Conservation (phyloP, 1,139 yeast genomes). For the Geotrichum aggregatum region DNA sequence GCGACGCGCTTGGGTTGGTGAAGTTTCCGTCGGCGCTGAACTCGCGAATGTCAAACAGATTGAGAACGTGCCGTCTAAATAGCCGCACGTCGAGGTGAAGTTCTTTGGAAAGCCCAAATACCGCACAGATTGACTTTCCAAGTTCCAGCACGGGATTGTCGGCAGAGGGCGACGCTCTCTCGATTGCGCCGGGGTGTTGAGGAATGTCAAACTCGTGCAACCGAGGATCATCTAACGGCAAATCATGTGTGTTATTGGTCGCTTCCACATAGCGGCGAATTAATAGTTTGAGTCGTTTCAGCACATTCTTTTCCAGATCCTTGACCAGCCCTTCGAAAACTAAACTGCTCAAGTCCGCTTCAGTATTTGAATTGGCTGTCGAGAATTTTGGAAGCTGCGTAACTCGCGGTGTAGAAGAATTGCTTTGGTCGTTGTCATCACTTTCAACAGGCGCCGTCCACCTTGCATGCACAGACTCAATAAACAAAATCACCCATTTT, state of each 20-base stretch:
- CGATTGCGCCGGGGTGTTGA: slow-evolving; percentile 8
- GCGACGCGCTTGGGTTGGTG: slow-evolving; percentile 66
- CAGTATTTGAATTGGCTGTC: slow-evolving; percentile 16
- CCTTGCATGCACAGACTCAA: slow-evolving; percentile 65
- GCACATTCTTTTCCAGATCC: slow-evolving; percentile 57
- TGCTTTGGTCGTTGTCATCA: slow-evolving; percentile 32
- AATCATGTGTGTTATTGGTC: slow-evolving; percentile 61
- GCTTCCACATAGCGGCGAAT: slow-evolving; percentile 68
- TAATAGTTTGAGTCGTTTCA: slow-evolving; percentile 63
- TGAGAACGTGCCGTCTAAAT: slow-evolving; percentile 68
- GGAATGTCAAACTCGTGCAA: slow-evolving; percentile 18
- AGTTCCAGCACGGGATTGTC: slow-evolving; percentile 72
- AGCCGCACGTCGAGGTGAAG: slow-evolving; percentile 69
- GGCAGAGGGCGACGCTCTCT: slow-evolving; percentile 21
- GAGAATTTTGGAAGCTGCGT: slow-evolving; percentile 20
- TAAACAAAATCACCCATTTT: slow-evolving; percentile 75
- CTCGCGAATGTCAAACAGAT: slow-evolving; percentile 73
- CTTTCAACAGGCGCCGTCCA: slow-evolving; percentile 41
- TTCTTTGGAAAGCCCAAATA: slow-evolving; percentile 61
- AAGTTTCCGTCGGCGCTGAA: slow-evolving; percentile 78
- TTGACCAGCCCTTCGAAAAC: slow-evolving; percentile 38
- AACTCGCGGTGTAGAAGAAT: slow-evolving; percentile 14
- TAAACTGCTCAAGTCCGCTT: slow-evolving; percentile 24
- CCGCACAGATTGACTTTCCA: slow-evolving; percentile 70
- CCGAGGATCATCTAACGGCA: slow-evolving; percentile 68